These are phyloP conservation scores for Cladosporium sp. DNA, from an alignment of 2,329 filamentous ascomycete genomes.

Conservation along the genomic window DNA sequence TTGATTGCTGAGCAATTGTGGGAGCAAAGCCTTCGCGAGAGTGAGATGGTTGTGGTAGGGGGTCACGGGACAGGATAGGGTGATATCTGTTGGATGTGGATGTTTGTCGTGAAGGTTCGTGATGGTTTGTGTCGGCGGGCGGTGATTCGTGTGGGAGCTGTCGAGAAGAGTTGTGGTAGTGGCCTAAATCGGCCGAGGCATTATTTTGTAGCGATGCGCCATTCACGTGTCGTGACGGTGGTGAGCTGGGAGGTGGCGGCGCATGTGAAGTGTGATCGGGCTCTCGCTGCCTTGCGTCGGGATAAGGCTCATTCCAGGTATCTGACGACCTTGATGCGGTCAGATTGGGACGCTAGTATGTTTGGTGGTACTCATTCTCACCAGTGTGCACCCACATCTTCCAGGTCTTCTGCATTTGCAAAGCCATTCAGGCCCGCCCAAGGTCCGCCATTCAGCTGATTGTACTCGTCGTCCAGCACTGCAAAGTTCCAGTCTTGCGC, in stretches of 20 bases:
- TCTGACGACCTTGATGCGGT: constrained; percentile 11
- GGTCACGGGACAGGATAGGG: not conserved
- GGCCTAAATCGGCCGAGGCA: not conserved
- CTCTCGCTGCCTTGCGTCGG: not conserved
- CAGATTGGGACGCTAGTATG: not conserved
- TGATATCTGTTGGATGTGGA: too few relatives aligned
- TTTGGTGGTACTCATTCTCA: not conserved
- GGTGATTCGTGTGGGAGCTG: not conserved
- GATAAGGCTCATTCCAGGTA: constrained; percentile 12
- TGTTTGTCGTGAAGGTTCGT: not conserved
- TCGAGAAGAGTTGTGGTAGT: not conserved
- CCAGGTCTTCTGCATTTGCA: not conserved
- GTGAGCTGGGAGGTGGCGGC: not conserved
- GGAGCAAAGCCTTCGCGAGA: not conserved
- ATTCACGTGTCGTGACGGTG: not conserved
- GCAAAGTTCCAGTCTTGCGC: constrained; percentile 14
- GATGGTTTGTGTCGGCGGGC: not conserved
- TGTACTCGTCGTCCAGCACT: constrained; percentile 2
- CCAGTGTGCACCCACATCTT: constrained; percentile 9
- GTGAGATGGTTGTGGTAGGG: not conserved
- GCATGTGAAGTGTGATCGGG: not conserved
- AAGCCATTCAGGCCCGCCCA: constrained; percentile 3
- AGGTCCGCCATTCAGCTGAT: not conserved
- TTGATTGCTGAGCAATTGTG: not conserved
- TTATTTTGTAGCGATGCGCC: not conserved